Conservation (phyloP, 2,329 filamentous ascomycete genomes). For the Trichoderma endophyticum region DNA sequence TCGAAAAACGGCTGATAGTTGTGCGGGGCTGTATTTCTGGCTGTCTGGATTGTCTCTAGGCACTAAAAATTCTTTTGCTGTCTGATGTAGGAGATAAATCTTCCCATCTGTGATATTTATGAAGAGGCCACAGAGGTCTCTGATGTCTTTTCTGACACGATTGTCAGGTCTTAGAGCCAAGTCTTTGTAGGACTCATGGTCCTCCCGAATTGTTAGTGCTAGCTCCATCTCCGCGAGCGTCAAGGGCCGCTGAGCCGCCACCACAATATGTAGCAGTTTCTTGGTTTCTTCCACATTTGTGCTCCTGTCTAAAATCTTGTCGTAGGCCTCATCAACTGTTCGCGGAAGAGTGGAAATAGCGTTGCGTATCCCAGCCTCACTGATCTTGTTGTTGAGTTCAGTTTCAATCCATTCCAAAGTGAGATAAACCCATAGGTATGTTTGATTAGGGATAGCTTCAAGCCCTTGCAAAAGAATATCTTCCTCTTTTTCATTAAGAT, state of each 20-base stretch:
- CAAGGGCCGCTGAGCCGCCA: neutral
- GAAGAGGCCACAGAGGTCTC: slow-evolving; percentile 3
- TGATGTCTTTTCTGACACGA: neutral
- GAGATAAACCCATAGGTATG: slow-evolving; percentile 40
- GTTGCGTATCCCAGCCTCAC: slow-evolving; percentile 1
- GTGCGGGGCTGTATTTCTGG: neutral
- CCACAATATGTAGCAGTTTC: neutral
- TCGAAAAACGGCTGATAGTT: neutral
- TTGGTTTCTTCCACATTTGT: neutral
- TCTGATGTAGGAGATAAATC: slow-evolving; percentile 8
- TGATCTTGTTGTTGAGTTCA: slow-evolving; percentile 16
- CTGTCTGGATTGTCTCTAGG: fast-evolving
- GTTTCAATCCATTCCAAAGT: slow-evolving; percentile 32
- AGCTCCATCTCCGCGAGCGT: neutral
- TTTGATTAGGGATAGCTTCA: slow-evolving; percentile 29
- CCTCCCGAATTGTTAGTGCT: too few species aligned
- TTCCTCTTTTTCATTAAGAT: neutral
- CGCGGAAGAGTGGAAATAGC: slow-evolving; percentile 21
- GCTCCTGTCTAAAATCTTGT: slow-evolving; percentile 23
- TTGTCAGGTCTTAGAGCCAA: neutral
- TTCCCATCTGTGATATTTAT: neutral
- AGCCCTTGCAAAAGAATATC: slow-evolving; percentile 28
- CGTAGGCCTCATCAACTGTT: slow-evolving; percentile 27
- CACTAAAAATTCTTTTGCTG: slow-evolving; percentile 10
- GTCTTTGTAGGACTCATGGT: too few species aligned